Conservation (phyloP, 1,284 basidiomycete species). For the Ustilago bromivora region DNA sequence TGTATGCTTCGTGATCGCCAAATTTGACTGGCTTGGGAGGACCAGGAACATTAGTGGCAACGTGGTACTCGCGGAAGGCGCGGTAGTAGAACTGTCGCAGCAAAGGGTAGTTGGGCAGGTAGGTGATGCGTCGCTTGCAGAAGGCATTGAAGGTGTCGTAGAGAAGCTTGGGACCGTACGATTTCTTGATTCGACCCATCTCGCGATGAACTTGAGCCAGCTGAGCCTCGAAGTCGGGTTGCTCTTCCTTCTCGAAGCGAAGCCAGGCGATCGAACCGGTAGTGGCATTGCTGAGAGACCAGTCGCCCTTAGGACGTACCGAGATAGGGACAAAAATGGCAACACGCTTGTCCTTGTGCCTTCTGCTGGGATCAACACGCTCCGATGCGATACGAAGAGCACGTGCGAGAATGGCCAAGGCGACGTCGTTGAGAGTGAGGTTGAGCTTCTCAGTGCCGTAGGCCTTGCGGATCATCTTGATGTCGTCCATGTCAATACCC, state of each 20-base stretch:
- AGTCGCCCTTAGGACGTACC: conserved; percentile 64
- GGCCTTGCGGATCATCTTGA: conserved; percentile 67
- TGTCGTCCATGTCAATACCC: conserved; percentile 64
- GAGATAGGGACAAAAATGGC: conserved; percentile 68
- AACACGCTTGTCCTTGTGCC: conserved; percentile 64
- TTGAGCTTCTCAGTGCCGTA: conserved; percentile 58
- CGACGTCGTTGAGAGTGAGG: conserved; percentile 67
- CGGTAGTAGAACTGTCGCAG: conserved; percentile 62
- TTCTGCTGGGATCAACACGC: conserved; percentile 37
- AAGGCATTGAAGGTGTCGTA: conserved; percentile 55
- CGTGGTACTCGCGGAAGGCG: conserved; percentile 67
- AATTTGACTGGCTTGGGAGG: conserved; percentile 66
- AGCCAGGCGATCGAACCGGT: conserved; percentile 68
- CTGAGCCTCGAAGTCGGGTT: conserved; percentile 53
- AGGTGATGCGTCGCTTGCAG: conserved; percentile 56
- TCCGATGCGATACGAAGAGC: conserved; percentile 65
- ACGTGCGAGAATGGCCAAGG: conserved; percentile 64
- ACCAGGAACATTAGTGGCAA: conserved; percentile 68
- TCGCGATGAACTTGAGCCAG: conserved; percentile 63
- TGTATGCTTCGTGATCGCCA: conserved; percentile 65
- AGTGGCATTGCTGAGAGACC: conserved; percentile 65
- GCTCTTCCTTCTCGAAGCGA: conserved; percentile 56
- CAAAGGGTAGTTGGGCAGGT: conserved; percentile 64
- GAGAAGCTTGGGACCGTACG: conserved; percentile 62
- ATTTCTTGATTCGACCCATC: conserved; percentile 66